phyloP scores from a whole-genome alignment of 306 rosid species.

The Vigna angularis region DNA sequence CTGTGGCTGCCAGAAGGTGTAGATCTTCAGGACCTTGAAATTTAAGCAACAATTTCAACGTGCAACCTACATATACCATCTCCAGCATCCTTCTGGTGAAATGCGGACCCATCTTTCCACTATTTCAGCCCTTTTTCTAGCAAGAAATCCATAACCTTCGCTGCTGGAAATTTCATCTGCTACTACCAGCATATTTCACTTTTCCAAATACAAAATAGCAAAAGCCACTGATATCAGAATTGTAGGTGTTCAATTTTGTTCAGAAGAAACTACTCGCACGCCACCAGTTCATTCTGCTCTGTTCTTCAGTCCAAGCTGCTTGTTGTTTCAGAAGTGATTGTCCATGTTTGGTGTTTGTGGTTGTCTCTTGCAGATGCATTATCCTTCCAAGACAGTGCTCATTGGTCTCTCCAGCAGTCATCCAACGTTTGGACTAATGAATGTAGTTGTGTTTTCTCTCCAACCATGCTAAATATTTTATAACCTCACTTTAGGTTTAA shows the following conservation, averaged over 20 bases:
- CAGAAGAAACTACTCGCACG: background rate
- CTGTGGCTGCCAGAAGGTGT: background rate
- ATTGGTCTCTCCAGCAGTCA: constrained; percentile 11
- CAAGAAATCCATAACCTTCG: background rate
- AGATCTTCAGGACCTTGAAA: too few relatives aligned
- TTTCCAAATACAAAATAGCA: too few relatives aligned
- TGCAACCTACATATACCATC: too few relatives aligned
- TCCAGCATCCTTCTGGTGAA: too few relatives aligned
- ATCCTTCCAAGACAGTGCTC: constrained; percentile 3
- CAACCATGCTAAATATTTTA: constrained; percentile 7
- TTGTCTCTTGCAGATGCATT: background rate
- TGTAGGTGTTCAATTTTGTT: background rate
- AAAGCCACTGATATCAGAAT: background rate
- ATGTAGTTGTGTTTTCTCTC: background rate
- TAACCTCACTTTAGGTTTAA: background rate
- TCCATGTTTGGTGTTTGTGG: background rate
- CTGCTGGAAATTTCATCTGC: background rate
- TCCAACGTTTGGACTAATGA: background rate
- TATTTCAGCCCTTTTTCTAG: background rate
- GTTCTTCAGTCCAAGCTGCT: background rate
- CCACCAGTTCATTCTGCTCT: background rate
- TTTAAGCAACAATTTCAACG: too few relatives aligned
- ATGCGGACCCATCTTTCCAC: too few relatives aligned
- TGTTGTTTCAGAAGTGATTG: background rate
- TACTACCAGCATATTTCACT: background rate